phyloP scores from a whole-genome alignment of 179 eudicot species.

The Spergularia azorica region DNA sequence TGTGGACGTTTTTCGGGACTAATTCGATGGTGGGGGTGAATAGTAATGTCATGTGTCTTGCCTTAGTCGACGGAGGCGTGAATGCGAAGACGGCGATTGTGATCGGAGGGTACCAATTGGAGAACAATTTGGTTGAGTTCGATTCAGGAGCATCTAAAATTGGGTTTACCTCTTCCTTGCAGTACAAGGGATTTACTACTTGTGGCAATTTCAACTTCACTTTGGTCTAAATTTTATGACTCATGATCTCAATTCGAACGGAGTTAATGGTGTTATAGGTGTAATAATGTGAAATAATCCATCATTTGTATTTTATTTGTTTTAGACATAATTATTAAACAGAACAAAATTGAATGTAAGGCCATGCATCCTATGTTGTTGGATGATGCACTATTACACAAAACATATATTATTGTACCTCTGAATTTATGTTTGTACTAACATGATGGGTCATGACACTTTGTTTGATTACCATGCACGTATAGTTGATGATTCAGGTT shows the following conservation, averaged over 20 bases:
- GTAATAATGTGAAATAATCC: too few species aligned
- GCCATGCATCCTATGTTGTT: too few species aligned
- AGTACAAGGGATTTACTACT: conserved; percentile 25
- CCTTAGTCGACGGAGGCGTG: conserved; percentile 43
- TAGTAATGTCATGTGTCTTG: conserved; percentile 33
- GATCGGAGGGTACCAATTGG: conserved; percentile 51
- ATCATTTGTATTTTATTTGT: too few species aligned
- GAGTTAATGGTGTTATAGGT: neutral
- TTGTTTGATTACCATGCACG: too few species aligned
- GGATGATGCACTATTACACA: too few species aligned
- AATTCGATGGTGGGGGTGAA: conserved; percentile 38
- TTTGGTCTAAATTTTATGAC: neutral
- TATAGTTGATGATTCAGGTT: too few species aligned
- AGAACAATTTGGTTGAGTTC: conserved; percentile 50
- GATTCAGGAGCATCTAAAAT: conserved; percentile 38
- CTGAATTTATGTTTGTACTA: too few species aligned
- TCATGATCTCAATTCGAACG: neutral
- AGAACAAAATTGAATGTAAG: too few species aligned
- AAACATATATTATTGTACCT: too few species aligned
- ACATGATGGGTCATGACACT: too few species aligned
- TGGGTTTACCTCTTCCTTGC: conserved; percentile 43
- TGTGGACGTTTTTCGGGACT: conserved; percentile 39
- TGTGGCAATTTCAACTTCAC: conserved; percentile 51
- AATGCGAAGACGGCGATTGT: conserved; percentile 34
- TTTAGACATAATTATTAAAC: too few species aligned